phyloP scores from a whole-genome alignment of 208 protist genomes.

The Trypanosoma scelopori region DNA sequence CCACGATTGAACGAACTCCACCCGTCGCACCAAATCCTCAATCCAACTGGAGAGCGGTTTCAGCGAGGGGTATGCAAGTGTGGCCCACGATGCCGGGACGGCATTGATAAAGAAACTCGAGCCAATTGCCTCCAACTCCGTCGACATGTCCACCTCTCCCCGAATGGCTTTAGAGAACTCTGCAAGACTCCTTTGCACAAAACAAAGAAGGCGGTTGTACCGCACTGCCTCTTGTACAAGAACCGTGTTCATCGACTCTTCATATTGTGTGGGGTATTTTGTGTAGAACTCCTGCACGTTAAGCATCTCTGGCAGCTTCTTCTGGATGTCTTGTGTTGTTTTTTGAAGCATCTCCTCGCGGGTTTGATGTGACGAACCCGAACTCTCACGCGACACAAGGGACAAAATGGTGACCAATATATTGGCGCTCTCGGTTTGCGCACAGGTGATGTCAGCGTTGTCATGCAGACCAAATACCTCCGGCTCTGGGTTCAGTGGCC shows the following conservation, averaged over 20 bases:
- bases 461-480: constrained; percentile 97
- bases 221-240: constrained; percentile 92
- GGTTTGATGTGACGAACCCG: constrained; percentile 34
- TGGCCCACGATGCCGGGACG: constrained; percentile 88
- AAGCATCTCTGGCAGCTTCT: constrained; percentile 85
- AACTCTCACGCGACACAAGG: constrained; percentile 73
- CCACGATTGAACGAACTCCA: constrained; percentile 91
- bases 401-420: constrained; percentile 83
- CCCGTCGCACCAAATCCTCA: constrained; percentile 92
- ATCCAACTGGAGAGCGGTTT: constrained; percentile 97
- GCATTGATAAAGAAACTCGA: constrained; percentile 96
- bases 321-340: constrained; percentile 81
- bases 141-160: constrained; percentile 97
- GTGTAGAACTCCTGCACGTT: constrained; percentile 74
- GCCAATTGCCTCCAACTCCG: constrained; percentile 93
- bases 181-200: constrained; percentile 85
- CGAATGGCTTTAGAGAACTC: constrained; percentile 94
- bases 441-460: constrained; percentile 97
- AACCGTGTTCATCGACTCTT: constrained; percentile 96
- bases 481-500: constrained; percentile 93
- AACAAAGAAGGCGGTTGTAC: constrained; percentile 94
- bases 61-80: constrained; percentile 94
- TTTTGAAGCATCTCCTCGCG: constrained; percentile 76
- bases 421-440: constrained; percentile 79
- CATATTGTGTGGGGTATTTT: constrained; percentile 92